phyloP scores from a whole-genome alignment of 805 yeast genomes.

The Yarrowia deformans region DNA sequence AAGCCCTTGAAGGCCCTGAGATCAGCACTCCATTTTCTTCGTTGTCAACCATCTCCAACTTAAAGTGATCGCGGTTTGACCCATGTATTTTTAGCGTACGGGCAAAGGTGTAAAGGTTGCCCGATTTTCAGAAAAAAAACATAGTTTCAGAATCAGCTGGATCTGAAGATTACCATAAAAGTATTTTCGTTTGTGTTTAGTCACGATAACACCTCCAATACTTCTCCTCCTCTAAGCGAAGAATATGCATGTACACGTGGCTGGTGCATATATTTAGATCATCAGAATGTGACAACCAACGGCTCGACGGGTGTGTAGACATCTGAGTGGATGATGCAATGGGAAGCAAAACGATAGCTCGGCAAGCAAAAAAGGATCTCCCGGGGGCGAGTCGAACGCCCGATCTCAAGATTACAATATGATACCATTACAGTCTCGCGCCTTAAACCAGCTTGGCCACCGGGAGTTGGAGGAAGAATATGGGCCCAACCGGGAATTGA shows the following conservation, averaged over 20 bases:
- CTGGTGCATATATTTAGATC: constrained; percentile 18
- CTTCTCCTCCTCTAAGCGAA: background rate
- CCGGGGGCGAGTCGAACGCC: constrained; percentile 51
- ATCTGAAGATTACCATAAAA: too few relatives aligned
- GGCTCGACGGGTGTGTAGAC: background rate
- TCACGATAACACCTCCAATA: background rate
- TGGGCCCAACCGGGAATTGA: constrained; percentile 40
- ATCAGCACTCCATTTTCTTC: background rate
- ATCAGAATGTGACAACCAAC: background rate
- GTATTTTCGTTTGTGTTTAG: too few relatives aligned
- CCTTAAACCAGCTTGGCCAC: constrained; percentile 52
- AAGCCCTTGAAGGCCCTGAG: too few relatives aligned
- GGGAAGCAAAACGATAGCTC: too few relatives aligned
- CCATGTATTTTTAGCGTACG: background rate
- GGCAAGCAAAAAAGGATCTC: constrained; percentile 43
- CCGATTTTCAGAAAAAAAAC: background rate
- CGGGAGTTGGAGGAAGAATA: constrained; percentile 45
- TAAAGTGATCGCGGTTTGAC: background rate
- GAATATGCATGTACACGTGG: constrained; percentile 24
- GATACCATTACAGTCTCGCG: constrained; percentile 51
- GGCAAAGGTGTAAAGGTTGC: too few relatives aligned
- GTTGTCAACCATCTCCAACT: background rate
- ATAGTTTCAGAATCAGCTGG: too few relatives aligned
- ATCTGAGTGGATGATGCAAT: too few relatives aligned
- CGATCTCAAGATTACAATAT: constrained; percentile 50